phyloP scores from a whole-genome alignment of 495 filamentous ascomycete genomes.

The Aspergillus biplanus region DNA sequence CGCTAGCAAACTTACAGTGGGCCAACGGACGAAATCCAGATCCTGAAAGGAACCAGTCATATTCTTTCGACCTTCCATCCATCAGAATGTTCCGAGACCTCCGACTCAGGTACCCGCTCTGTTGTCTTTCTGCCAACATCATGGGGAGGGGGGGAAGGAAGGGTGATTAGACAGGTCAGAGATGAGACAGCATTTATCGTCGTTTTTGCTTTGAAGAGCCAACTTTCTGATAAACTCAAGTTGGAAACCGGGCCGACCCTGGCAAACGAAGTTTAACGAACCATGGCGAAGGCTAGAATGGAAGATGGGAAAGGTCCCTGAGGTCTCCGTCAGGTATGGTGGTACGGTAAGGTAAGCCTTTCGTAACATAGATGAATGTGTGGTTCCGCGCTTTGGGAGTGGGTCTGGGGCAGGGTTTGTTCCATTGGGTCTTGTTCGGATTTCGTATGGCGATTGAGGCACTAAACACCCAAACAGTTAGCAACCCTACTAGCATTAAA shows the following conservation, averaged over 20 bases:
- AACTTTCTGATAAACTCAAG: not conserved
- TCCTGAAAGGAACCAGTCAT: constrained; percentile 15
- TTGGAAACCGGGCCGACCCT: not conserved
- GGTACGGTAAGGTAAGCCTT: not conserved
- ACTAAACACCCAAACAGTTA: constrained; percentile 14
- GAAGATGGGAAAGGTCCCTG: too few species aligned
- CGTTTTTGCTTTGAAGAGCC: not conserved
- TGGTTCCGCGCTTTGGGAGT: constrained; percentile 4
- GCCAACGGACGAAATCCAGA: constrained; percentile 12
- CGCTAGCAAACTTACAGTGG: constrained; percentile 15
- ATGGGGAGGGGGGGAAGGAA: not conserved
- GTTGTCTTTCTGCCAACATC: not conserved
- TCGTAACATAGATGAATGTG: not conserved
- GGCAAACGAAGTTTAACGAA: not conserved
- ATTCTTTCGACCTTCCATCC: constrained; percentile 1
- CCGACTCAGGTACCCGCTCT: constrained; percentile 10
- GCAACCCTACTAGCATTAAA: constrained; percentile 19
- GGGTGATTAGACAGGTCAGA: constrained; percentile 18
- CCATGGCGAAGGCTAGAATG: not conserved
- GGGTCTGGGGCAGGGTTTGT: constrained; percentile 18
- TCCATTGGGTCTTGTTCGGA: constrained; percentile 10
- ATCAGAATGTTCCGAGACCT: constrained; percentile 7
- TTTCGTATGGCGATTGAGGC: not conserved
- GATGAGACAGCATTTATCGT: constrained; percentile 18
- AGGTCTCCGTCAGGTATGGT: too few species aligned